Evolutionary conservation across 2,329 filamentous ascomycete genomes (phyloP).

Genomic region (Setomelanomma holmii): DNA sequence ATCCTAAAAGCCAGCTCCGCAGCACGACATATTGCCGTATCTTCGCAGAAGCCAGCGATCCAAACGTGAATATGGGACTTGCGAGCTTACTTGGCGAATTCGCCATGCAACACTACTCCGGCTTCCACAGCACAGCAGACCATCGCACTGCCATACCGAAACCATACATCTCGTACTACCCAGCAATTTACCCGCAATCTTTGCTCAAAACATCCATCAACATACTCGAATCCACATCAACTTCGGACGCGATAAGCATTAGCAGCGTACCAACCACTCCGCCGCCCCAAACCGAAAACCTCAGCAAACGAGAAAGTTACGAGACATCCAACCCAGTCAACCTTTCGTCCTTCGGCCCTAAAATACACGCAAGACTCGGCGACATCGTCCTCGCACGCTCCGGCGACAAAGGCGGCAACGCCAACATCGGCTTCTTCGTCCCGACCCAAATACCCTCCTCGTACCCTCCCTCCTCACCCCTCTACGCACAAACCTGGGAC

Average conservation of each 20-base stretch:
- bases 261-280: constrained; percentile 20
- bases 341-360: constrained; percentile 32
- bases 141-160: constrained; percentile 38
- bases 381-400: constrained; percentile 55
- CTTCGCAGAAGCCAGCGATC: constrained; percentile 36
- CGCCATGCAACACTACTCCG: constrained; percentile 41
- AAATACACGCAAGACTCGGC: constrained; percentile 41
- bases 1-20: constrained; percentile 36
- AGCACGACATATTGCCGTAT: constrained; percentile 44
- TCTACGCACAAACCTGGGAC: constrained; percentile 37
- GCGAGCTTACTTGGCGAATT: constrained; percentile 31
- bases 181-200: constrained; percentile 35
- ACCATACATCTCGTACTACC: constrained; percentile 44
- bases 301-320: constrained; percentile 32
- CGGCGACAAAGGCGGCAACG: constrained; percentile 46
- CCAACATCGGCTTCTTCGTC: constrained; percentile 49
- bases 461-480: constrained; percentile 24
- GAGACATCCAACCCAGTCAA: constrained; percentile 43
- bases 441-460: constrained; percentile 38
- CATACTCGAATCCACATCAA: constrained; percentile 35
- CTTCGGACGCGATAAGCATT: not conserved
- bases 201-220: constrained; percentile 39
- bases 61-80: constrained; percentile 29
- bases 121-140: constrained; percentile 40
- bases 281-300: constrained; percentile 20